Base-by-base conservation (phyloP, 371 early-diverging fungal genomes). In the Actinomortierella ambigua region DNA sequence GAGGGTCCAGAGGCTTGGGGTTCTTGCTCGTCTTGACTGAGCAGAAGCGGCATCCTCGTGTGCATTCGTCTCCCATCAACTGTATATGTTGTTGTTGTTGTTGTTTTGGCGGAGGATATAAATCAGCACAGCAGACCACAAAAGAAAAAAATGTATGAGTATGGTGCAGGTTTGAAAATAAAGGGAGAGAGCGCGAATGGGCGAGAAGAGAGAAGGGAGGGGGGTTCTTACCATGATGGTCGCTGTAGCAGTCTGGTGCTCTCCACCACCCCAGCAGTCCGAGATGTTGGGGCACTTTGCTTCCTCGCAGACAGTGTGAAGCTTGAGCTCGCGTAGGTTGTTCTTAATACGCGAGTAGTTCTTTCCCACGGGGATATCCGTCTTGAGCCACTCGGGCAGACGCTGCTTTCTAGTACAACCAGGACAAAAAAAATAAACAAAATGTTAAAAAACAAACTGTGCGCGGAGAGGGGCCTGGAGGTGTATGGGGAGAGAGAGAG, bases 41-140 rank as follows among this genome's bases (percentile, higher is more conserved):
- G 75, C 99, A 98, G 86, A 98, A 98, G 34, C 98, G 86, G 81
- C 99, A 98, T 0, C 97, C 99, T 51, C 99, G 87, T 3, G 99
- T 98, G 79, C 99, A 98, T 77, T 95, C 95, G 69, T 96, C 97
- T 58, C 99, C 99, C 98, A 98, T 98, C 69, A 98, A 80, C 88
- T 87, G 61, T 13, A n/a, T 44, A n/a, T 44, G 4, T 13, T 13
- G n/a, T n/a, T n/a, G n/a, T n/a, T n/a, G n/a, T n/a, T n/a, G n/a
- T n/a, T n/a, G n/a, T n/a, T n/a, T n/a, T n/a, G n/a, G n/a, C n/a
- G n/a, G n/a, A n/a, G n/a, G n/a, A n/a, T n/a, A n/a, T n/a, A n/a
- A n/a, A n/a, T n/a, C 44, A 4, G 2, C 42, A 40, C 42, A 26
- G n/a, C 18, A 20, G 4, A 15, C 9, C 56, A 17, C 15, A 44